Evolutionary conservation across 225 moss, liverwort and hornwort genomes (phyloP).

Genomic region (Straminergon stramineum): DNA sequence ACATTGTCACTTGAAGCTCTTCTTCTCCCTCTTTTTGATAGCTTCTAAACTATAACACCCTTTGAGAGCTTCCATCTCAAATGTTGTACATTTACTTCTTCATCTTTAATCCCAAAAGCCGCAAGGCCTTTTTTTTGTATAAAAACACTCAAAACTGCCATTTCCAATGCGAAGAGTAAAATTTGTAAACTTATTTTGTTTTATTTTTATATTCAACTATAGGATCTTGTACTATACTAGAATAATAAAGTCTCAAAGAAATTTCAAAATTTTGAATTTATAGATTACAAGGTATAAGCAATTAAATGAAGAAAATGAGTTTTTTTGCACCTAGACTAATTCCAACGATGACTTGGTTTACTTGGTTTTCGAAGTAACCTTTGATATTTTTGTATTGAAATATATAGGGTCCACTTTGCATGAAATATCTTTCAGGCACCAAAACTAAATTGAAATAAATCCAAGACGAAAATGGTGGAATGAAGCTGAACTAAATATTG

Average conservation of each 20-base stretch:
- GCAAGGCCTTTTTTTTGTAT: background rate
- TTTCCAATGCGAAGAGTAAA: background rate
- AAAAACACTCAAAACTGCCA: background rate
- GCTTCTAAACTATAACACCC: background rate
- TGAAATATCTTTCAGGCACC: rapidly evolving
- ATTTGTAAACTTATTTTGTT: background rate
- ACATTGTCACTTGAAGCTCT: background rate
- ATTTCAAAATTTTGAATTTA: background rate
- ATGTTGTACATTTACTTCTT: background rate
- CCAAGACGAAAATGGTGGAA: background rate
- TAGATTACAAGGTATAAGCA: background rate
- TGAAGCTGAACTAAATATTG: background rate
- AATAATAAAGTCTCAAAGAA: background rate
- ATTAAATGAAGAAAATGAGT: background rate
- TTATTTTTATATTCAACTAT: background rate
- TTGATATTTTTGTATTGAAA: background rate
- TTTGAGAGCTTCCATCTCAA: background rate
- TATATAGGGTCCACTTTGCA: background rate
- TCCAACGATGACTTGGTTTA: too few relatives aligned
- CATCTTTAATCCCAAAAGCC: background rate
- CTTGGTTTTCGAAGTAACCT: background rate
- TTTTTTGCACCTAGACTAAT: background rate
- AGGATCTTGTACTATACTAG: background rate
- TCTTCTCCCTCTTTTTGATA: background rate
- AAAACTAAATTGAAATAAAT: background rate